Evolutionary conservation across 257 asterid species (phyloP).

Genomic region (Cruciata laevipes): DNA sequence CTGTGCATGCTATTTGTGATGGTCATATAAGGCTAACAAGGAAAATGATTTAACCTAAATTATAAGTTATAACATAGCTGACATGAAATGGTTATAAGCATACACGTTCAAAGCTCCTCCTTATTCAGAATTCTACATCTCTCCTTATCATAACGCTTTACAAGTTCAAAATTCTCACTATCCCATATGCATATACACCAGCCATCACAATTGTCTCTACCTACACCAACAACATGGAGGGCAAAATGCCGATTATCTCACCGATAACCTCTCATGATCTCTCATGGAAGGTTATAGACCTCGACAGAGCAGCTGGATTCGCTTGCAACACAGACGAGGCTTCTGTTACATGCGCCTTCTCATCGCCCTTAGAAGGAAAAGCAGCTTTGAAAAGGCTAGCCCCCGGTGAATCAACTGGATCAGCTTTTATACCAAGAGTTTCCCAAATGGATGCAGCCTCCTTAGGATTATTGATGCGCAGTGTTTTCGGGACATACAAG

Average conservation of each 20-base stretch:
- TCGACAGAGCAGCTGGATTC: slow-evolving; percentile 75
- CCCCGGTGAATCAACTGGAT: slow-evolving; percentile 30
- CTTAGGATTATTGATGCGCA: slow-evolving; percentile 61
- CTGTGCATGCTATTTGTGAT: no score
- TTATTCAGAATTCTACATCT: not conserved
- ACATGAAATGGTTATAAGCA: no score
- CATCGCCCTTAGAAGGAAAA: slow-evolving; percentile 42
- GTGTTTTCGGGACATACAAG: slow-evolving; percentile 71
- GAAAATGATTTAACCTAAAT: no score
- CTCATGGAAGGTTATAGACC: slow-evolving; percentile 69
- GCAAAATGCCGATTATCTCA: not conserved
- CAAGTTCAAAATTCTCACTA: not conserved
- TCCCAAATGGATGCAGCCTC: slow-evolving; percentile 82
- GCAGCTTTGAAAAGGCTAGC: slow-evolving; percentile 46
- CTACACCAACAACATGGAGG: not conserved
- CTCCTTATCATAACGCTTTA: not conserved
- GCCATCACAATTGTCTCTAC: not conserved
- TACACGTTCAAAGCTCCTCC: not conserved
- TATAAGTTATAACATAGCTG: not conserved
- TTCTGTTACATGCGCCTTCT: slow-evolving; percentile 34
- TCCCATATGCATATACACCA: not conserved
- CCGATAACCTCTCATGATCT: slow-evolving; percentile 27
- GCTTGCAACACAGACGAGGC: slow-evolving; percentile 56
- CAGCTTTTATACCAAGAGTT: slow-evolving; percentile 53
- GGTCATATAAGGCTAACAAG: no score